Conservation (phyloP, 2,329 filamentous ascomycete genomes). For the Leptographium flavum region DNA sequence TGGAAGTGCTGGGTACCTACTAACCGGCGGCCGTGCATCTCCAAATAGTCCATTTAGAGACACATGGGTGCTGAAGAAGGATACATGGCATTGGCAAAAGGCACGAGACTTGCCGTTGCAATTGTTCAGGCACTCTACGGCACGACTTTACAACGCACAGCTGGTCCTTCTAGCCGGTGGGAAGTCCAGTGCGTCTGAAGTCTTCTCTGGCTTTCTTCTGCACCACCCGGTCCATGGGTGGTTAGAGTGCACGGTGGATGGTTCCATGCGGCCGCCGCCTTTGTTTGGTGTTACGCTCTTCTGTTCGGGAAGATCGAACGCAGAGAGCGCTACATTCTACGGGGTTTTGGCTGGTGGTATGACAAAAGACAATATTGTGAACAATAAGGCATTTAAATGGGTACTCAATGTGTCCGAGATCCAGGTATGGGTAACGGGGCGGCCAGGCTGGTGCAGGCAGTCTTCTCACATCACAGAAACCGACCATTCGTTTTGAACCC, state of each 20-base stretch:
- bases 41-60: constrained; percentile 55
- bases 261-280: constrained; percentile 19
- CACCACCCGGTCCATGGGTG: constrained; percentile 35
- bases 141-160: constrained; percentile 32
- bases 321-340: constrained; percentile 21
- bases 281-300: constrained; percentile 30
- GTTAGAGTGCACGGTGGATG: constrained; percentile 25
- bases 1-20: constrained; percentile 39
- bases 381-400: constrained; percentile 53
- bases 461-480: constrained; percentile 12
- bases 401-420: constrained; percentile 27
- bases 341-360: constrained; percentile 66
- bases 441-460: neutral
- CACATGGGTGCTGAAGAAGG: constrained; percentile 58
- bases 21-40: constrained; percentile 68
- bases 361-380: constrained; percentile 44
- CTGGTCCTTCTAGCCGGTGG: constrained; percentile 48
- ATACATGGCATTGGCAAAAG: constrained; percentile 41
- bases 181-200: constrained; percentile 31
- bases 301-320: constrained; percentile 6
- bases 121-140: constrained; percentile 61
- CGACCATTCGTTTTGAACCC: constrained; percentile 5
- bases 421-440: constrained; percentile 17
- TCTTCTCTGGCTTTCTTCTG: constrained; percentile 39
- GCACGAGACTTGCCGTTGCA: constrained; percentile 52